Percentiles rank a stretch among this genome's conserved stretches.
These are phyloP conservation scores for Talaromyces funiculosus DNA, from an alignment of 2,329 filamentous ascomycete species.

Conservation along the genomic window DNA sequence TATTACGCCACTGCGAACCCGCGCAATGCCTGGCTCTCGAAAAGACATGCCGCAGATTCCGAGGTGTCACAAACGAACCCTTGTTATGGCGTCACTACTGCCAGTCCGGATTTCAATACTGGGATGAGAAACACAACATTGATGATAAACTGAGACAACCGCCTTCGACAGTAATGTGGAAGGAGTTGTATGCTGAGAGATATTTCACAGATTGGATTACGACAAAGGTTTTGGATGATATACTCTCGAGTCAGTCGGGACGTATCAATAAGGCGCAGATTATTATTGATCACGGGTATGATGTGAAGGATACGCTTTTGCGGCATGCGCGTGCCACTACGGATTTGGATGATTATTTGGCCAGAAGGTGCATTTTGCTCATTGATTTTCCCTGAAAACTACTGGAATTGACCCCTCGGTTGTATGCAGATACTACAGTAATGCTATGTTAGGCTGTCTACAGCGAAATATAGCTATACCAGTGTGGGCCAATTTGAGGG, in stretches of 20 bases:
- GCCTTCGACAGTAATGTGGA: constrained; percentile 66
- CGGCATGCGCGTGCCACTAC: constrained; percentile 57
- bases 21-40: constrained; percentile 48
- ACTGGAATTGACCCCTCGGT: background rate
- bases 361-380: constrained; percentile 50
- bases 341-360: constrained; percentile 65
- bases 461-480: constrained; percentile 74
- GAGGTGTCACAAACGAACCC: constrained; percentile 62
- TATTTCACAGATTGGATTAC: constrained; percentile 49
- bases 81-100: constrained; percentile 80
- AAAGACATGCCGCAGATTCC: constrained; percentile 59
- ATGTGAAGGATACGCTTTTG: constrained; percentile 79
- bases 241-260: constrained; percentile 64
- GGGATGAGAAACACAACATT: constrained; percentile 64
- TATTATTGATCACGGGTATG: constrained; percentile 70
- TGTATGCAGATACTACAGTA: constrained; percentile 62
- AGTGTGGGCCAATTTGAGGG: constrained; percentile 61
- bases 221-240: constrained; percentile 55
- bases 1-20: constrained; percentile 60
- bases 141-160: constrained; percentile 49
- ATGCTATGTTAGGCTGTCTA: constrained; percentile 68
- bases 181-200: constrained; percentile 57
- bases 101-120: constrained; percentile 62
- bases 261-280: constrained; percentile 64
- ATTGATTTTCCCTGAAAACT: background rate